Evolutionary conservation across 1,139 yeast genomes (phyloP).

Genomic region (Geotrichum carabidarum): DNA sequence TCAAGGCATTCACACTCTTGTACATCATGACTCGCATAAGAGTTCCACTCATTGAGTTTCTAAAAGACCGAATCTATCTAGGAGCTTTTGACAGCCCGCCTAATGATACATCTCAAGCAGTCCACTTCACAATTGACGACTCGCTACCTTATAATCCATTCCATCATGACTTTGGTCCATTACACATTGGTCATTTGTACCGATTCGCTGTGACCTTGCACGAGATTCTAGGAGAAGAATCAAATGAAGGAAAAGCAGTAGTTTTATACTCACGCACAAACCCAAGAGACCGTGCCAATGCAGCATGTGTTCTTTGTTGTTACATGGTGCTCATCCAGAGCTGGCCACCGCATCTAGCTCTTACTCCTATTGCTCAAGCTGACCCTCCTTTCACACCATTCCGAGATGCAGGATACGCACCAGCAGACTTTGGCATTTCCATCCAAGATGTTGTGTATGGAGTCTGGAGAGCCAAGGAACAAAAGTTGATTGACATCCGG

Average conservation of each 20-base stretch:
- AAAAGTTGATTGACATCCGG: slow-evolving; percentile 80
- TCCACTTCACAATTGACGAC: slow-evolving; percentile 88
- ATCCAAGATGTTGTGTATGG: slow-evolving; percentile 95
- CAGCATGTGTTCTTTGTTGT: slow-evolving; percentile 89
- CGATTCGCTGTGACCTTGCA: slow-evolving; percentile 93
- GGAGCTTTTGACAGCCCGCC: slow-evolving; percentile 87
- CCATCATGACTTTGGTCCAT: slow-evolving; percentile 93
- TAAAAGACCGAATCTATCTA: slow-evolving; percentile 70
- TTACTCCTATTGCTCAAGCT: slow-evolving; percentile 88
- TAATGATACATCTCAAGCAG: slow-evolving; percentile 65
- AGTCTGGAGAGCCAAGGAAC: slow-evolving; percentile 96
- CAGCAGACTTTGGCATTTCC: slow-evolving; percentile 87
- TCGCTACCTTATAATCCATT: slow-evolving; percentile 86
- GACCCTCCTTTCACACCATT: slow-evolving; percentile 93
- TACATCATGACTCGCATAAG: slow-evolving; percentile 15
- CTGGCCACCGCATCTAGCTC: slow-evolving; percentile 97
- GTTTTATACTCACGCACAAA: slow-evolving; percentile 82
- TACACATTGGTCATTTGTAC: slow-evolving; percentile 87
- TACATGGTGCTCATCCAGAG: slow-evolving; percentile 93
- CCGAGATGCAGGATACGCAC: slow-evolving; percentile 95
- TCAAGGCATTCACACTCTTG: too few species aligned
- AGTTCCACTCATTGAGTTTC: slow-evolving; percentile 39
- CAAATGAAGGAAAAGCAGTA: slow-evolving; percentile 80
- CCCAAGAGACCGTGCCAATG: slow-evolving; percentile 80
- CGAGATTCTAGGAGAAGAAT: slow-evolving; percentile 79